phyloP scores from a whole-genome alignment of 371 early-diverging fungal species.

The Mucor indicus region DNA sequence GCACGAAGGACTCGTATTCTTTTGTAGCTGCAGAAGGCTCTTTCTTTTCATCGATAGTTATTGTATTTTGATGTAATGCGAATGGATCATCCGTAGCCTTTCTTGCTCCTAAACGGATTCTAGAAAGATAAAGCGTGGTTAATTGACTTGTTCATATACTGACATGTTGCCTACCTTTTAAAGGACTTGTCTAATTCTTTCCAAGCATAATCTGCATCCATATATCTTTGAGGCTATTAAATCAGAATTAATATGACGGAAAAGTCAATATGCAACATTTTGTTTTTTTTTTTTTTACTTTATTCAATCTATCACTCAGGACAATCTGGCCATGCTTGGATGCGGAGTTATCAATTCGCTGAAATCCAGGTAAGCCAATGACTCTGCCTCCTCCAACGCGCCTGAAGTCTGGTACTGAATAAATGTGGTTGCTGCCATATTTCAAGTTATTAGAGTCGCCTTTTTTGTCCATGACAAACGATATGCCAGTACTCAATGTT shows the following conservation, averaged over 20 bases:
- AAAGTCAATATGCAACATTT: background rate
- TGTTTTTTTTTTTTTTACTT: conserved; percentile 2
- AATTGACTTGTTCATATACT: too few relatives aligned
- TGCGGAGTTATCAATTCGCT: conserved; percentile 6
- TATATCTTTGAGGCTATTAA: conserved; percentile 24
- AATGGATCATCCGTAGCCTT: conserved; percentile 4
- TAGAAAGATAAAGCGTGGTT: background rate
- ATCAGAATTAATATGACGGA: background rate
- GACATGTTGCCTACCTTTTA: conserved; percentile 14
- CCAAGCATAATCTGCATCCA: conserved; percentile 34
- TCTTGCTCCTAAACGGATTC: conserved; percentile 23
- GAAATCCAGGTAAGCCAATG: conserved; percentile 24
- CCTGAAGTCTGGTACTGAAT: conserved; percentile 34
- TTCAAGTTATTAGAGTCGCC: conserved; percentile 42
- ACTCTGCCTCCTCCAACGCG: conserved; percentile 45
- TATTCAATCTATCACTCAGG: conserved; percentile 14
- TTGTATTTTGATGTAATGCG: conserved; percentile 2
- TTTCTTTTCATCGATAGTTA: conserved; percentile 18
- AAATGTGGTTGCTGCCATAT: conserved; percentile 37
- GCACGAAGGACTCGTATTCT: conserved; percentile 10
- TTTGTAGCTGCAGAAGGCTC: too few relatives aligned
- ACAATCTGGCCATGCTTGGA: conserved; percentile 15
- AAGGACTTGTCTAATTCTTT: conserved; percentile 28
- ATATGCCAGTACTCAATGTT: conserved; percentile 25
- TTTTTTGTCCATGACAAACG: conserved; percentile 30